Evolutionary conservation across 2,329 filamentous ascomycete genomes (phyloP), one percentile per base, ranked within the genome.

Genomic region (Apiospora kogelbergensis): DNA sequence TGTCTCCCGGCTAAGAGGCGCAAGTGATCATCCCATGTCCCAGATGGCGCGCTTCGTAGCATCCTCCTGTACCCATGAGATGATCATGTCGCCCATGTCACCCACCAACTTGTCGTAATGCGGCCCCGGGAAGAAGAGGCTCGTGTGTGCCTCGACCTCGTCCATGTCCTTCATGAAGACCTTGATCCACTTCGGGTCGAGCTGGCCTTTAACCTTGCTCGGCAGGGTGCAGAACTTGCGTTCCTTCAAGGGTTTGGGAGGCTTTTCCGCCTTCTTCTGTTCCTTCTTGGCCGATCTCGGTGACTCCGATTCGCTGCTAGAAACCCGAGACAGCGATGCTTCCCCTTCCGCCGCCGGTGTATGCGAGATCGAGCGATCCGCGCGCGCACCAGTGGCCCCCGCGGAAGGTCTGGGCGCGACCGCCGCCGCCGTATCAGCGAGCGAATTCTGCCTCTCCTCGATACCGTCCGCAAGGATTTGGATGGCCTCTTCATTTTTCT

Each of bases 161-260:
- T 97, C 94, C 70, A 96, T 89, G 67, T 89, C 90, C 69, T 91
- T 87, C 92, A 98, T 96, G 74, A 90, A 90, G 2, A 97, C 87
- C 60, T 90, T 85, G 0, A 94, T 83, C 94, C 95, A 97, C 20
- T 90, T 88, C 5, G 86, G 82, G 77, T 97, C 93, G 57, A 84
- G 81, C 70, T 84, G 82, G 7, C 89, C 89, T 67, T 84, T 78
- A 13, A 79, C 81, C 68, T 83, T 84, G 24, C 83, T 80, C 0
- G 92, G 93, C 3, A 95, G 80, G 73, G 90, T 89, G 80, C 94
- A 96, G 79, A 98, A 97, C 75, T 93, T 95, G 69, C 89, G 87
- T 66, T 91, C 85, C 74, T 90, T 91, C 63, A 79, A 78, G 75
- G 60, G 73, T 70, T 76, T 74, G n/a, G 67, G 67, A 6, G 73